Evolutionary conservation across 805 yeast species (phyloP).

Genomic region (Candida argentea): DNA sequence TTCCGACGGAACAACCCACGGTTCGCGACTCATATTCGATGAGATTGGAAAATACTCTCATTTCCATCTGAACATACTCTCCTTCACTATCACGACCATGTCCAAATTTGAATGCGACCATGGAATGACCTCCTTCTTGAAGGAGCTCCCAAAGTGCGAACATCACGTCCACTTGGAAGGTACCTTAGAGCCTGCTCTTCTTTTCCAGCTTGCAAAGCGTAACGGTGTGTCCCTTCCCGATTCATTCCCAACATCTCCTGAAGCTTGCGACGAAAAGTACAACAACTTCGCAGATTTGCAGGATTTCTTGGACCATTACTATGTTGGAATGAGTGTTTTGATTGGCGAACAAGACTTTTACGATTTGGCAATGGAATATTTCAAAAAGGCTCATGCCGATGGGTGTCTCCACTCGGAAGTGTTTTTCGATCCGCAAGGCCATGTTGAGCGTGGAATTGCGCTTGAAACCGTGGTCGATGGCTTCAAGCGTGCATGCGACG

Average conservation of each 20-base stretch:
- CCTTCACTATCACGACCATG: not conserved
- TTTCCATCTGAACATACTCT: not conserved
- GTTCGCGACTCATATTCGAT: not conserved
- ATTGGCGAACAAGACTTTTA: conserved; percentile 61
- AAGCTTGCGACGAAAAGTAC: conserved; percentile 42
- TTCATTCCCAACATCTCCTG: conserved; percentile 49
- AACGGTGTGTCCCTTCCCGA: conserved; percentile 53
- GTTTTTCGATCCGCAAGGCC: conserved; percentile 82
- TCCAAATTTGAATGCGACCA: conserved; percentile 2
- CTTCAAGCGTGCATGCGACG: conserved; percentile 54
- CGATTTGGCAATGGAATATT: conserved; percentile 69
- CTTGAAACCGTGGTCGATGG: conserved; percentile 57
- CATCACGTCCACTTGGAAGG: conserved; percentile 84
- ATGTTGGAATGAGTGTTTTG: conserved; percentile 73
- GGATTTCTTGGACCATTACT: conserved; percentile 70
- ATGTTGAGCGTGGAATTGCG: conserved; percentile 53
- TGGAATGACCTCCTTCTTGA: conserved; percentile 5
- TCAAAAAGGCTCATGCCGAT: conserved; percentile 45
- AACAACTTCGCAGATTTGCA: conserved; percentile 56
- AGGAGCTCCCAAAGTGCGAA: conserved; percentile 76
- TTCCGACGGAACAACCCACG: not conserved
- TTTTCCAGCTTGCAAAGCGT: conserved; percentile 60
- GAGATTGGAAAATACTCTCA: too few relatives aligned
- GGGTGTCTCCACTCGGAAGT: conserved; percentile 65
- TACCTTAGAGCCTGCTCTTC: conserved; percentile 60